phyloP scores from a whole-genome alignment of 2,329 filamentous ascomycete genomes.

The Epichloe bromicola region DNA sequence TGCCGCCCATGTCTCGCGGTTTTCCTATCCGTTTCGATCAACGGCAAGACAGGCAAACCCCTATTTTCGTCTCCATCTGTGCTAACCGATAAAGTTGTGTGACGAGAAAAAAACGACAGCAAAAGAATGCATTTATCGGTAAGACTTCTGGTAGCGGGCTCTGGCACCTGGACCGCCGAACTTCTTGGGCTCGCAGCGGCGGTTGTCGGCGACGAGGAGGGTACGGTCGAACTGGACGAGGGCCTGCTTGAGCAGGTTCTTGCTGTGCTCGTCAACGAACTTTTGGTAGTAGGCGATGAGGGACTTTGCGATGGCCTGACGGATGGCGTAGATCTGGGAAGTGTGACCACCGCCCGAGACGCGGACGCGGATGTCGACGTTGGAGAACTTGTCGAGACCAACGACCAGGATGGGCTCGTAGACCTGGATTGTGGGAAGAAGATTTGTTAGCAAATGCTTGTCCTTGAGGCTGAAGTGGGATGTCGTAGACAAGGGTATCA shows the following conservation, averaged over 20 bases:
- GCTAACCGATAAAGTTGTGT: conserved; percentile 1
- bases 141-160: conserved; percentile 97
- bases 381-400: conserved; percentile 92
- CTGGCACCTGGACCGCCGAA: conserved; percentile 87
- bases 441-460: neutral
- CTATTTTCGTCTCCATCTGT: neutral
- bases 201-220: conserved; percentile 97
- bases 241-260: conserved; percentile 98
- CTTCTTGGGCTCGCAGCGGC: conserved; percentile 99
- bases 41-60: neutral
- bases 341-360: conserved; percentile 96
- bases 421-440: conserved; percentile 39
- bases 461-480: neutral
- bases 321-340: conserved; percentile 95
- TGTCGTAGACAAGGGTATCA: too few relatives aligned
- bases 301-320: conserved; percentile 92
- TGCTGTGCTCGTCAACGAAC: conserved; percentile 99
- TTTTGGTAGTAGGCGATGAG: conserved; percentile 88
- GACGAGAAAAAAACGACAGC: neutral
- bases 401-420: conserved; percentile 98
- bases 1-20: too few relatives aligned
- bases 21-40: too few relatives aligned
- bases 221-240: conserved; percentile 93
- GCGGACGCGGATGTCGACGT: conserved; percentile 94
- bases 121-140: conserved; percentile 58